phyloP scores from a whole-genome alignment of 768 basidiomycete species.

The Baorangia bicolor region DNA sequence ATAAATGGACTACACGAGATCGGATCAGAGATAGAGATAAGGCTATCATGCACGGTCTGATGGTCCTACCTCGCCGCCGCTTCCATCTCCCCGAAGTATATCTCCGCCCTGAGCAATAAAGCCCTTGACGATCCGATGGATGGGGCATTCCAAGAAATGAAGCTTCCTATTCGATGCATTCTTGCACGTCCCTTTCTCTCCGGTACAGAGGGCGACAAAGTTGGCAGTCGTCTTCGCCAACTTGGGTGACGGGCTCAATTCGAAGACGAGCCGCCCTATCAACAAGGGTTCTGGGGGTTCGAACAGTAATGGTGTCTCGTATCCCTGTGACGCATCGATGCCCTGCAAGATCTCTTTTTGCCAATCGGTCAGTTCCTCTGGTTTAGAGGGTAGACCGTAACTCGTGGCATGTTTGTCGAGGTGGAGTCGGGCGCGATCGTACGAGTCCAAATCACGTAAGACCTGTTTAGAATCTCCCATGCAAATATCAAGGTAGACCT shows the following conservation, averaged over 20 bases:
- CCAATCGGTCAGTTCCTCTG: slow-evolving; percentile 41
- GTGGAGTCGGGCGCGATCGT: slow-evolving; percentile 34
- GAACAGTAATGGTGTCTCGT: slow-evolving; percentile 32
- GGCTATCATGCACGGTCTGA: neutral
- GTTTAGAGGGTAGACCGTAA: slow-evolving; percentile 42
- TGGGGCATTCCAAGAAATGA: slow-evolving; percentile 42
- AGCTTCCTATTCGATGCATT: slow-evolving; percentile 45
- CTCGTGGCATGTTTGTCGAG: slow-evolving; percentile 39
- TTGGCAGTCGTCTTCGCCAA: slow-evolving; percentile 48
- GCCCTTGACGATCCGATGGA: slow-evolving; percentile 47
- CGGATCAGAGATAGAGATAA: slow-evolving; percentile 9
- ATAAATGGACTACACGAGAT: slow-evolving; percentile 39
- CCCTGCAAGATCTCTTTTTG: slow-evolving; percentile 46
- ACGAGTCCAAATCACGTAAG: slow-evolving; percentile 25
- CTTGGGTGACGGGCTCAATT: slow-evolving; percentile 37
- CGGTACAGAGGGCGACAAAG: slow-evolving; percentile 48
- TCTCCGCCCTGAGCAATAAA: slow-evolving; percentile 58
- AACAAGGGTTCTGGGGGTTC: slow-evolving; percentile 38
- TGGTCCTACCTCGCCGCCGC: slow-evolving; percentile 49
- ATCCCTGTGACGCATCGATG: slow-evolving; percentile 36
- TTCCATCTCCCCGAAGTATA: slow-evolving; percentile 51
- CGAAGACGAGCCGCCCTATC: slow-evolving; percentile 42
- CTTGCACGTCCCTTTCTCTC: slow-evolving; percentile 45
- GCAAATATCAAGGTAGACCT: slow-evolving; percentile 42
- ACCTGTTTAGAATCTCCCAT: slow-evolving; percentile 38